Percentiles rank a stretch among this genome's conserved stretches.
Conservation (phyloP, 352 stramenopile genomes). For the Sclerospora graminicola region DNA sequence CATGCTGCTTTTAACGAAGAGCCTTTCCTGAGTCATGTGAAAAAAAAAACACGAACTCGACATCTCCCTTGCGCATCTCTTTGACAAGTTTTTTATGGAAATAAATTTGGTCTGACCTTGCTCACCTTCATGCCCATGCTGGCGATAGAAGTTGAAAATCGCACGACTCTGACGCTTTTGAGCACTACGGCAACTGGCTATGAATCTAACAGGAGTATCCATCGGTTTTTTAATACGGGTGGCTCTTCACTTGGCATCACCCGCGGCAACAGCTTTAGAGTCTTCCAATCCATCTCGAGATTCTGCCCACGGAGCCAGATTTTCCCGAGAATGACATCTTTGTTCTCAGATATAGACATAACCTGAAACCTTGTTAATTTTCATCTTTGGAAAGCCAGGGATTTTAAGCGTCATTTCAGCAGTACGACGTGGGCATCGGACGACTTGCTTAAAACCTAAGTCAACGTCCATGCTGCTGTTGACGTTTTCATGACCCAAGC, state of each 20-base stretch:
- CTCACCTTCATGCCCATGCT: not conserved
- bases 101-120: not conserved
- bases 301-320: not conserved
- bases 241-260: not conserved
- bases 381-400: not conserved
- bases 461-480: not conserved
- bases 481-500: not conserved
- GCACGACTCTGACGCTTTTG: not conserved
- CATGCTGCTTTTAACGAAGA: conserved; percentile 2
- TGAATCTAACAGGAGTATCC: not conserved
- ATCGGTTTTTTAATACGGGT: not conserved
- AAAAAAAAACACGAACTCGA: conserved; percentile 1
- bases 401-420: conserved; percentile 1
- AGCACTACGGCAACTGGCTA: not conserved
- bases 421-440: not conserved
- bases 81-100: not conserved
- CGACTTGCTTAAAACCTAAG: conserved; percentile 1
- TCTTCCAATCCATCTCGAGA: not conserved
- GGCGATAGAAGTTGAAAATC: conserved; percentile 1
- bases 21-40: conserved; percentile 1
- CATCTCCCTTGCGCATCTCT: not conserved
- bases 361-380: not conserved
- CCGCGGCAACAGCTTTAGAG: not conserved
- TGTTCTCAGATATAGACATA: not conserved
- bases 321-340: not conserved